These are phyloP conservation scores for Mollisiaceae sp. DNA, from an alignment of 2,329 filamentous ascomycete species.

Conservation along the genomic window DNA sequence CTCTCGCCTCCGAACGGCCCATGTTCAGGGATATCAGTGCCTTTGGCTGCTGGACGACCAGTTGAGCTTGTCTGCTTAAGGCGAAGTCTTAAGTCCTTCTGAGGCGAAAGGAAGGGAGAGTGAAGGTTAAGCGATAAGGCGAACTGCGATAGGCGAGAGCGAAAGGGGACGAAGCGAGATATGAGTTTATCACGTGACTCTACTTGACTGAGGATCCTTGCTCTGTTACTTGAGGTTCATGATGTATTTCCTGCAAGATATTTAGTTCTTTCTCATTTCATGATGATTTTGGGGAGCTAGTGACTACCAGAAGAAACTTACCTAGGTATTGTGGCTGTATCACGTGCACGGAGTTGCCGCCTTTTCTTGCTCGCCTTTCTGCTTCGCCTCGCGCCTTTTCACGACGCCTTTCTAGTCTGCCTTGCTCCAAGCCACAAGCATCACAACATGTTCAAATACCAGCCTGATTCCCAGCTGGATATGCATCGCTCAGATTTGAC, in stretches of 20 bases:
- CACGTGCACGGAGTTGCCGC: background rate
- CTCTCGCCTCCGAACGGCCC: background rate
- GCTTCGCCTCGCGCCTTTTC: conserved; percentile 15
- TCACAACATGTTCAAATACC: conserved; percentile 22
- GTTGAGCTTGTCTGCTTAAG: background rate
- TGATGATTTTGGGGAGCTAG: too few relatives aligned
- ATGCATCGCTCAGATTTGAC: conserved; percentile 2
- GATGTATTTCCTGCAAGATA: too few relatives aligned
- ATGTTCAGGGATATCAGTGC: background rate
- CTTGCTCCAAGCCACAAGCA: conserved; percentile 20
- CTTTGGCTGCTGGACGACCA: background rate
- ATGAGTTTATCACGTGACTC: too few relatives aligned
- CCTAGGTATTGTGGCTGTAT: too few relatives aligned
- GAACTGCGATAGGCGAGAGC: background rate
- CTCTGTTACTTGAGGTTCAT: too few relatives aligned
- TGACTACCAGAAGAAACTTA: too few relatives aligned
- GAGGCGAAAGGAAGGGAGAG: background rate
- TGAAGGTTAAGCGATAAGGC: conserved; percentile 5
- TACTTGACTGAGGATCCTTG: too few relatives aligned
- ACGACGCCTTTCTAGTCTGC: conserved; percentile 16
- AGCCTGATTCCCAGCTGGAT: conserved; percentile 22
- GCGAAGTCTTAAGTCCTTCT: background rate
- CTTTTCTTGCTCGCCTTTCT: conserved; percentile 5
- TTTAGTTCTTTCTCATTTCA: too few relatives aligned
- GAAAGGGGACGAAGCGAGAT: background rate